Evolutionary conservation across 768 basidiomycete genomes (phyloP), one percentile per base, ranked within the genome.

Genomic region (Phylloporus rhodoxanthus): DNA sequence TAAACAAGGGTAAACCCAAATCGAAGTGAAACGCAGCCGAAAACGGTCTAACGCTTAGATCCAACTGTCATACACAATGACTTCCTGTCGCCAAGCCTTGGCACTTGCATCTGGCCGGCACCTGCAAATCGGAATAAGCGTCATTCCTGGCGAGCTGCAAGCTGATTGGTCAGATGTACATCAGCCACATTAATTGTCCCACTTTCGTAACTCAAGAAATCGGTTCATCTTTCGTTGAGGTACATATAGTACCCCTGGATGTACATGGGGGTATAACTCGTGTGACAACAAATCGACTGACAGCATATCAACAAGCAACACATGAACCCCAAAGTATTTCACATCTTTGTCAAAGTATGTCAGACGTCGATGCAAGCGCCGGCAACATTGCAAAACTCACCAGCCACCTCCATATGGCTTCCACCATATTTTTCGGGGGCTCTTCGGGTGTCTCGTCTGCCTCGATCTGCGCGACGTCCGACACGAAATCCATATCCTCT

Each of bases 401-500:
- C 66, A 93, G 68, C 84, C 84, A 87, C 51, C 67, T 69, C 90
- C 91, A 92, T 68, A 91, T 75, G 23, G 79, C 80, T 49, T 87
- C 87, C 3, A 69, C 0, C 58, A 69, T 78, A 62, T 85, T 91
- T 58, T 55, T 80, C 2, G 91, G 87, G 13, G 82, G 80, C 6
- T 77, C 77, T 17, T 90, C 85, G 38, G 90, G 86, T 58, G 77
- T 78, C 74, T 73, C 75, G 2, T 79, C 82, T 0, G 84, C 83
- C 59, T 84, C 83, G 39, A 88, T 82, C 60, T 84, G 79, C 30
- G 77, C 81, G 47, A 87, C 72, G 51, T 84, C 79, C 5, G 76
- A 74, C 37, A 82, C 69, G 62, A 94, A 93, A 69, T 96, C 94
- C 88, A 97, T 93, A 30, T 94, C 81, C 19, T 75, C 61, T 0